Percentiles rank a stretch among this genome's conserved stretches.
phyloP scores from a whole-genome alignment of 306 rosid species.

The Prunus mongolica region DNA sequence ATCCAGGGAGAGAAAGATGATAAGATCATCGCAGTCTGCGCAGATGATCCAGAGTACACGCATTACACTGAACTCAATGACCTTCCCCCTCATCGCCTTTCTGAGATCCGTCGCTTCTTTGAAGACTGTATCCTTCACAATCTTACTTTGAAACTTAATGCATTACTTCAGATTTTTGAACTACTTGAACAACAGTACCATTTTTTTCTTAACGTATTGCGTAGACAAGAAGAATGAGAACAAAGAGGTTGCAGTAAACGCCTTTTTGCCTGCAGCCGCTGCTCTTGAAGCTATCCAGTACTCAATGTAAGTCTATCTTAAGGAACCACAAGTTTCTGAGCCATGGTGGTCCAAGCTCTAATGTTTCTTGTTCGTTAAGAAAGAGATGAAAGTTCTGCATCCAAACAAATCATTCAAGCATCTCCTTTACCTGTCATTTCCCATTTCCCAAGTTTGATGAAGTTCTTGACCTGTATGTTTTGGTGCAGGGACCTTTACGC shows the following conservation, averaged over 20 bases:
- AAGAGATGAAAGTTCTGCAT: not conserved
- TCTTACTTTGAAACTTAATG: constrained; percentile 1
- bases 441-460: not conserved
- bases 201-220: constrained; percentile 29
- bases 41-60: constrained; percentile 93
- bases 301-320: constrained; percentile 60
- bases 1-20: constrained; percentile 95
- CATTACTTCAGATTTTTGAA: not conserved
- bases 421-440: not conserved
- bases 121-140: constrained; percentile 85
- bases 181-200: not conserved
- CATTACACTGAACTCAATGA: constrained; percentile 73
- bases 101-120: constrained; percentile 90
- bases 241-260: constrained; percentile 96
- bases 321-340: constrained; percentile 1
- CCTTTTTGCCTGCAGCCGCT: constrained; percentile 62
- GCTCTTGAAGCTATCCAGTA: constrained; percentile 85
- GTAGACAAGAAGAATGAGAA: constrained; percentile 94
- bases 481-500: constrained; percentile 93
- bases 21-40: constrained; percentile 95
- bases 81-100: constrained; percentile 91
- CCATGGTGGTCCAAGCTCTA: not conserved
- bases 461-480: constrained; percentile 13
- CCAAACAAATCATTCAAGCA: not conserved
- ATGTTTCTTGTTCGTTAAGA: not conserved